Base-by-base conservation (phyloP, 169 alveolate species). In the Eimeria praecox region DNA sequence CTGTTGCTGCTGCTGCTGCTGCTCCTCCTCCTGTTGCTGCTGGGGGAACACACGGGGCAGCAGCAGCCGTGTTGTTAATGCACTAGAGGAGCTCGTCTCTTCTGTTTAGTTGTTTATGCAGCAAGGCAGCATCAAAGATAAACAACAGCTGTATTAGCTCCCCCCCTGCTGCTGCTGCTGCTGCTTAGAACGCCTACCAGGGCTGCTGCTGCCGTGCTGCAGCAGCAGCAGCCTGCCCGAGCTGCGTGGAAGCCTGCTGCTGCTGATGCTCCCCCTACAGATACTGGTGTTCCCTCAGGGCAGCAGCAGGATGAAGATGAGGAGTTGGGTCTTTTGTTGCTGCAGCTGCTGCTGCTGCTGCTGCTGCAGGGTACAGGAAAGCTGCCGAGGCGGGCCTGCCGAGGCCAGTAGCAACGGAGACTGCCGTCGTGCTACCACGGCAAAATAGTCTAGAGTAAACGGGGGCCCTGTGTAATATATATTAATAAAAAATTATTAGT, bases 141-240 rank as follows among this genome's bases (percentile, higher is more conserved):
- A 30, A 56, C 8, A 42, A 64, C 78, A 40, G 59, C 93, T 82
- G 12, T 49, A 35, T 86, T 44, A 30, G 38, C 82, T 38, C 62
- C 75, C 66, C 59, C 82, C n/a, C n/a, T n/a, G n/a, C n/a, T n/a
- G n/a, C n/a, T n/a, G n/a, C n/a, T 86, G 64, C 80, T 54, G 93
- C 62, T 24, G 75, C 54, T 33, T 62, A 5, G 46, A 22, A 16
- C 80, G n/a, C 93, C 93, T 62, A 35, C 62, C 16, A 62, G 82
- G 69, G 71, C 90, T 82, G 90, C 90, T 82, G 90, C 90, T 49
- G 90, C 42, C 44, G 90, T 33, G 71, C 90, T 52, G 90, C 90
- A 44, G 90, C 90, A 52, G 73, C 90, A 82, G 90, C 90, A 82
- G 90, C 90, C 90, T 44, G 87, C 59, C 90, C 35, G 49, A 10